phyloP scores from a whole-genome alignment of 257 asterid species.

The Solanum rostratum region DNA sequence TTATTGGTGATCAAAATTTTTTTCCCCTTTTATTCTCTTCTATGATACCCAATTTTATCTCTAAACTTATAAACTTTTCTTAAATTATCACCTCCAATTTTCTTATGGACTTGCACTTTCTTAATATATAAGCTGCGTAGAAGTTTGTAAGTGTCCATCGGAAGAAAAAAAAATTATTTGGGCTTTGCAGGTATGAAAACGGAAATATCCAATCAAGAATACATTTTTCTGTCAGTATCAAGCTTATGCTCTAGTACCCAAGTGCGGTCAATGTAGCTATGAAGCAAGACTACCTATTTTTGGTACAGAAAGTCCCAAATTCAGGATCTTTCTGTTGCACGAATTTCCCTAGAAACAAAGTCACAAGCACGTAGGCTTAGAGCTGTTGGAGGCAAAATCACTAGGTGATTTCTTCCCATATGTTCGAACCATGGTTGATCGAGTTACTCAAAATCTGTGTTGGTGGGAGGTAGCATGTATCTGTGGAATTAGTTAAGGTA shows the following conservation, averaged over 20 bases:
- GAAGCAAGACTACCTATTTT: not conserved
- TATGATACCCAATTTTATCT: not conserved
- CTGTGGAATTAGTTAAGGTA: not conserved
- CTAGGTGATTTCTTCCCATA: not conserved
- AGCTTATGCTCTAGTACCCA: not conserved
- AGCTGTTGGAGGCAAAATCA: not conserved
- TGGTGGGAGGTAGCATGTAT: not conserved
- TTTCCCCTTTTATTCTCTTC: not conserved
- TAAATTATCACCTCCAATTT: not conserved
- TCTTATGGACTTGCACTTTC: not conserved
- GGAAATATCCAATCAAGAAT: not conserved
- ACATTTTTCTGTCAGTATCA: not conserved
- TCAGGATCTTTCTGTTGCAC: not conserved
- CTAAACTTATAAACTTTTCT: not conserved
- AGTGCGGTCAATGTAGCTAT: not conserved
- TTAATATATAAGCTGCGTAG: not conserved
- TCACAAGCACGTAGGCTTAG: no score
- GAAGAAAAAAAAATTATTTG: not conserved
- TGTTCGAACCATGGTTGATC: not conserved
- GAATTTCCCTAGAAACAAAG: no score
- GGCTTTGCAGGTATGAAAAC: not conserved
- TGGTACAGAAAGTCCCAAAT: not conserved
- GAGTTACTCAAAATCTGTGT: not conserved
- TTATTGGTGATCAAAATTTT: not conserved
- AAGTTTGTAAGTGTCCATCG: not conserved